Evolutionary conservation across 2,329 filamentous ascomycete genomes (phyloP), one percentile per base, ranked within the genome.

Genomic region (Diaporthe citri): DNA sequence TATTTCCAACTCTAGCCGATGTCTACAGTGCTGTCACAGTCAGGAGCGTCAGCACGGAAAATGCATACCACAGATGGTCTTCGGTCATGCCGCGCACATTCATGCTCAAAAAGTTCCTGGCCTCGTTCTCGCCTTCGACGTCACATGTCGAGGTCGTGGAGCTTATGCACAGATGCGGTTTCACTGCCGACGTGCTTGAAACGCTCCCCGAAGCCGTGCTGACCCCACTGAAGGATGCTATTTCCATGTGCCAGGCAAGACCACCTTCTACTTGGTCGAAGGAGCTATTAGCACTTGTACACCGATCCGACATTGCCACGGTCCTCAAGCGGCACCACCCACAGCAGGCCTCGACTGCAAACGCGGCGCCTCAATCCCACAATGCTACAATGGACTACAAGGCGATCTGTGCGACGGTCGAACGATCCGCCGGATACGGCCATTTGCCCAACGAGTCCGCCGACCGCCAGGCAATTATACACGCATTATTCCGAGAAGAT

Each of bases 401-500:
- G 77, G 88, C 92, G n/a, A 92, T 98, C 43, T 76, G 75, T 51
- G 73, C 69, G 7, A 71, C 60, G 5, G 41, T 71, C 3, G 75
- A 76, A 17, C 62, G 51, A 55, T 69, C 75, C 15, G 69, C 62
- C 34, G 69, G 52, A 12, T 66, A 73, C 31, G 70, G 51, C 15
- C 73, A 72, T 57, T 7, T 73, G 7, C 64, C 73, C 25, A 96
- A 95, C 77, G 88, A 91, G 75, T 90, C 88, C 52, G 86, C 90
- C 1, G 92, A 95, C 59, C 91, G 95, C 39, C 92, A 96, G 82
- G 90, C 93, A 13, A 92, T 98, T 10, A 97, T 97, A 41, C 92
- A 93, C 70, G 88, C 97, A 12, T 93, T 99, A 39, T 99, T 98
- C 88, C 93, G 92, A 75, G 95, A 98, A 78, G 97, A 99, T 80